phyloP scores from a whole-genome alignment of 2,329 filamentous ascomycete species.

The Geoglossum cookeanum region DNA sequence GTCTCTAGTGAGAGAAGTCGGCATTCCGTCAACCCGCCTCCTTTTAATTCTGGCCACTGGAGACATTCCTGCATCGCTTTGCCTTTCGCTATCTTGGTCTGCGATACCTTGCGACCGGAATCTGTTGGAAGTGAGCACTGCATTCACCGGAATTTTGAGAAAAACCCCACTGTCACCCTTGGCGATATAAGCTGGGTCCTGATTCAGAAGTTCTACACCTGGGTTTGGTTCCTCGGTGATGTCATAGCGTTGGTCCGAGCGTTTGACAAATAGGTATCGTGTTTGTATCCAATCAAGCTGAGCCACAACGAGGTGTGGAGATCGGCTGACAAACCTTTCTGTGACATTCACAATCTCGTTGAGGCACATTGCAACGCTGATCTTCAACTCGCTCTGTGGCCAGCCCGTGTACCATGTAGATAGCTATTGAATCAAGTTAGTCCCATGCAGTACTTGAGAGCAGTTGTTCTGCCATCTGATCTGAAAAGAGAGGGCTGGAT shows the following conservation, averaged over 20 bases:
- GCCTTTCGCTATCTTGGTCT: slow-evolving; percentile 1
- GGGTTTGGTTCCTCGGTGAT: slow-evolving; percentile 4
- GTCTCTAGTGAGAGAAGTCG: slow-evolving; percentile 9
- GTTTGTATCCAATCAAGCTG: slow-evolving; percentile 78
- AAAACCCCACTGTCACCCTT: slow-evolving; percentile 19
- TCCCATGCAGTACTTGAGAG: no score
- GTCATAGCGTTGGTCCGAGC: slow-evolving; percentile 7
- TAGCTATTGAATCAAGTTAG: background rate
- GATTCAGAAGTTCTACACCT: slow-evolving; percentile 15
- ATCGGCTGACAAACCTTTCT: slow-evolving; percentile 32
- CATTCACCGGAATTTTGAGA: slow-evolving; percentile 33
- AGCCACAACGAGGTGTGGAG: slow-evolving; percentile 51
- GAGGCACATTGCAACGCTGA: slow-evolving; percentile 45
- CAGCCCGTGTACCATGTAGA: slow-evolving; percentile 23
- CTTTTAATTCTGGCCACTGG: slow-evolving; percentile 4
- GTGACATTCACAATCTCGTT: slow-evolving; percentile 74
- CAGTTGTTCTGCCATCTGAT: no score
- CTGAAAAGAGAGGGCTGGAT: no score
- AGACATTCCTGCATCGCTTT: slow-evolving; percentile 11
- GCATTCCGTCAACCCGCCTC: slow-evolving; percentile 11
- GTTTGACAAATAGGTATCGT: slow-evolving; percentile 55
- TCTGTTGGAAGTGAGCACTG: slow-evolving; percentile 27
- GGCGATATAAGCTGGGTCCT: slow-evolving; percentile 15
- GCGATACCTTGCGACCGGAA: slow-evolving; percentile 7
- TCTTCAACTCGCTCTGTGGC: slow-evolving; percentile 45